phyloP scores from a whole-genome alignment of 768 basidiomycete species.

The Hypholoma fasciculare region DNA sequence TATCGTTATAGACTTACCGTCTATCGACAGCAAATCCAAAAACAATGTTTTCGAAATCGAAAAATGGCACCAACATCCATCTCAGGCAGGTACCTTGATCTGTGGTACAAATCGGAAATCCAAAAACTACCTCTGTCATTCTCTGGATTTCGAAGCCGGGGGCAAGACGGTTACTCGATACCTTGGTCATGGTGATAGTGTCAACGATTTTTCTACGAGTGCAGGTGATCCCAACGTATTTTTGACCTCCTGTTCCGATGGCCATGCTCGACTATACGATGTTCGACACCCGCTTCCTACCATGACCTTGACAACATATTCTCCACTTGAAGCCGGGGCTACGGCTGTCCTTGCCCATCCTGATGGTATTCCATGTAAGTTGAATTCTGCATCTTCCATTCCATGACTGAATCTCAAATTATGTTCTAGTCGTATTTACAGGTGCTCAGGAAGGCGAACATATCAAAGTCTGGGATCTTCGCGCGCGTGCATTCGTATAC shows the following conservation, averaged over 20 bases:
- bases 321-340: constrained; percentile 16
- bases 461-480: constrained; percentile 45
- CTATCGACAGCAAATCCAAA: constrained; percentile 10
- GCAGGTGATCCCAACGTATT: constrained; percentile 33
- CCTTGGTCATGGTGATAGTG: constrained; percentile 36
- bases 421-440: constrained; percentile 27
- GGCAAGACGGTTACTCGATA: constrained; percentile 30
- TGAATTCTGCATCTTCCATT: background rate
- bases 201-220: constrained; percentile 33
- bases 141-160: constrained; percentile 34
- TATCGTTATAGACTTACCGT: constrained; percentile 6
- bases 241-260: constrained; percentile 35
- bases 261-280: constrained; percentile 40
- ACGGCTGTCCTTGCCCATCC: constrained; percentile 32
- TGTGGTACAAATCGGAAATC: constrained; percentile 12
- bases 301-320: constrained; percentile 27
- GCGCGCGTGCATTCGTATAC: constrained; percentile 33
- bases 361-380: constrained; percentile 37
- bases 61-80: constrained; percentile 26
- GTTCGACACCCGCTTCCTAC: constrained; percentile 34
- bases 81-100: constrained; percentile 20
- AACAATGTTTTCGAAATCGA: constrained; percentile 1
- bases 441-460: constrained; percentile 26
- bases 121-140: constrained; percentile 17
- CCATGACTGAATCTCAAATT: background rate